Conservation (phyloP, 2,329 filamentous ascomycete genomes). For the Aspergillus sp. region DNA sequence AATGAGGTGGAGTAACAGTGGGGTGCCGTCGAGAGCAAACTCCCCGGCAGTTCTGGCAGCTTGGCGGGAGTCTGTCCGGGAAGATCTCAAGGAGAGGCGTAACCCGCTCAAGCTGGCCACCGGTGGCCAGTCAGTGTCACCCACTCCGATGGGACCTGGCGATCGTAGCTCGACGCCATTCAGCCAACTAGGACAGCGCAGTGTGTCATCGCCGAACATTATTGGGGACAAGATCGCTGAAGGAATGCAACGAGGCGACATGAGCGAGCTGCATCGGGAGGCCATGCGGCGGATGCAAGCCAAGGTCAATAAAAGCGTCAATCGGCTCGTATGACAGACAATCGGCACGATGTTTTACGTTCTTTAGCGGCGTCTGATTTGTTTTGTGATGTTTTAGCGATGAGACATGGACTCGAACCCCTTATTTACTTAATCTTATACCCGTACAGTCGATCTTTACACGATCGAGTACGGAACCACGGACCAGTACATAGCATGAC, state of each 20-base stretch:
- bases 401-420: background rate
- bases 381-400: conserved; percentile 1
- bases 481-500: too few relatives aligned
- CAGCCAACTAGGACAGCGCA: conserved; percentile 56
- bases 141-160: conserved; percentile 17
- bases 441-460: background rate
- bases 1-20: conserved; percentile 13
- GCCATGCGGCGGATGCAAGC: conserved; percentile 79
- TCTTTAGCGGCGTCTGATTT: conserved; percentile 8
- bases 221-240: conserved; percentile 66
- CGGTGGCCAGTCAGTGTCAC: conserved; percentile 15
- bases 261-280: conserved; percentile 75
- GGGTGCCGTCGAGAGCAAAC: conserved; percentile 16
- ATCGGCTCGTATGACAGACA: conserved; percentile 10
- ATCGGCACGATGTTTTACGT: conserved; percentile 3
- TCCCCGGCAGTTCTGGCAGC: conserved; percentile 60
- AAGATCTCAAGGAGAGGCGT: conserved; percentile 53
- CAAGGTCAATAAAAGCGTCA: conserved; percentile 46
- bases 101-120: conserved; percentile 28
- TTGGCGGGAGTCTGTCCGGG: conserved; percentile 66
- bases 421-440: background rate
- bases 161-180: conserved; percentile 55
- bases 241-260: conserved; percentile 71
- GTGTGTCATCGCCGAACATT: conserved; percentile 56
- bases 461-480: background rate